These are phyloP conservation scores for Penicillium sp. DNA, from an alignment of 2,329 filamentous ascomycete species.

Conservation along the genomic window DNA sequence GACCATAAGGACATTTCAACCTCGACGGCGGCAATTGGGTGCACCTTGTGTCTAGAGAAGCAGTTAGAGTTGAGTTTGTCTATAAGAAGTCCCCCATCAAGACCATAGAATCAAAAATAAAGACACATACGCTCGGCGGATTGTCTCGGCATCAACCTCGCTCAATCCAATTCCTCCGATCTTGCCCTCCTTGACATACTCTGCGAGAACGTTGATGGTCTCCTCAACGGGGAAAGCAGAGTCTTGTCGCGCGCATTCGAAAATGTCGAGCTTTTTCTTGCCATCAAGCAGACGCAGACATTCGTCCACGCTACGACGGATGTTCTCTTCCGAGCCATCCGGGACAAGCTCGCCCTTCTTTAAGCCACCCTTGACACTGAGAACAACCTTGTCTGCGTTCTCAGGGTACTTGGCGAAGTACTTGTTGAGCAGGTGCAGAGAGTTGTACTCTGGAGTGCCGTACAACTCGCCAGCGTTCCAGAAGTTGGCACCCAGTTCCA, in stretches of 20 bases:
- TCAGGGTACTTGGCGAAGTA: conserved; percentile 66
- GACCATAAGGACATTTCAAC: conserved; percentile 60
- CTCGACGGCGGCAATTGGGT: conserved; percentile 60
- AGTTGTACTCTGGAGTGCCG: conserved; percentile 59
- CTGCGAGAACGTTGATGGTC: conserved; percentile 40
- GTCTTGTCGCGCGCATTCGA: conserved; percentile 60
- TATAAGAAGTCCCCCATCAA: not conserved
- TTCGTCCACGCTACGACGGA: conserved; percentile 60
- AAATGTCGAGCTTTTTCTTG: conserved; percentile 62
- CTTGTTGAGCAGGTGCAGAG: conserved; percentile 57
- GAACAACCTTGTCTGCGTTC: conserved; percentile 60
- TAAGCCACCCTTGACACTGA: conserved; percentile 62
- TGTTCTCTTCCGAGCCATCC: conserved; percentile 55
- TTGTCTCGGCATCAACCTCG: conserved; percentile 48
- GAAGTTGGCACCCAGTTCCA: conserved; percentile 49
- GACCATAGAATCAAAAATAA: not conserved
- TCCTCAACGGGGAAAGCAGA: conserved; percentile 51
- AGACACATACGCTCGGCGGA: conserved; percentile 41
- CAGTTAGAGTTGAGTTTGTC: conserved; percentile 33
- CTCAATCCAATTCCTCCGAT: conserved; percentile 47
- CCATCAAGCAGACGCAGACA: conserved; percentile 55
- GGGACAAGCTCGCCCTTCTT: conserved; percentile 39
- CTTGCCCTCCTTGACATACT: conserved; percentile 46
- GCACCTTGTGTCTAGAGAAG: conserved; percentile 46
- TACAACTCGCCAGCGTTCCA: conserved; percentile 70